Evolutionary conservation across 768 basidiomycete genomes (phyloP).

Genomic region (Suillus brevipes): DNA sequence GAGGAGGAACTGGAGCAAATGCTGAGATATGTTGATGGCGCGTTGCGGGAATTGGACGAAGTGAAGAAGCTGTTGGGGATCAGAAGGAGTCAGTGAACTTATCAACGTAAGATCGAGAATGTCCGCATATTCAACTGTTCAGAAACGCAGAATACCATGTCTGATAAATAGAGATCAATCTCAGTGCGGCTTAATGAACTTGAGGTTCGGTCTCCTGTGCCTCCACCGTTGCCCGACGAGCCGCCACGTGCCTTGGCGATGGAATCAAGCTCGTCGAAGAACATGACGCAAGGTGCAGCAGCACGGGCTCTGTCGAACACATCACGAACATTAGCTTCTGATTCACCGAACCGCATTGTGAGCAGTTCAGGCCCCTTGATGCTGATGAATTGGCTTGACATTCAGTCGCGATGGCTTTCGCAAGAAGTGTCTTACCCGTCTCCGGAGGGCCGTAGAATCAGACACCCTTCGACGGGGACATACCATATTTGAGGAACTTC

Average conservation of each 20-base stretch:
- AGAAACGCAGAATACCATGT: no score
- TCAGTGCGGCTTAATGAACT: no score
- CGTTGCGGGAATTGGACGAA: no score
- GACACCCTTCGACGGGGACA: slow-evolving; percentile 99
- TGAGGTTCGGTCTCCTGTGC: slow-evolving; percentile 97
- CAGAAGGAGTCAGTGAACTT: no score
- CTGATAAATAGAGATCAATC: no score
- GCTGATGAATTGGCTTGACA: slow-evolving; percentile 99
- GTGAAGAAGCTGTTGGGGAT: no score
- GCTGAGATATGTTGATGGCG: no score
- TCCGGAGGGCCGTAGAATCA: slow-evolving; percentile 99
- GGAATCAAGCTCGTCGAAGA: slow-evolving; percentile 99
- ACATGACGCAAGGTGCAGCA: slow-evolving; percentile 99
- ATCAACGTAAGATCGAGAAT: no score
- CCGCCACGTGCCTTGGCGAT: slow-evolving; percentile 96
- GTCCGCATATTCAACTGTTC: no score
- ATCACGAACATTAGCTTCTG: slow-evolving; percentile 98
- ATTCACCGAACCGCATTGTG: slow-evolving; percentile 99
- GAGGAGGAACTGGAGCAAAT: no score
- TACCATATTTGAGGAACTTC: slow-evolving; percentile 99
- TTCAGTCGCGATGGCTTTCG: slow-evolving; percentile 99
- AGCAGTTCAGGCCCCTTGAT: slow-evolving; percentile 99
- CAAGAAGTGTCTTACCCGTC: slow-evolving; percentile 98
- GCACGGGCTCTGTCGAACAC: slow-evolving; percentile 99
- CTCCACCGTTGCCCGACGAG: slow-evolving; percentile 85